Base-by-base conservation (phyloP, 345 rosid species). In the Boechera stricta region DNA sequence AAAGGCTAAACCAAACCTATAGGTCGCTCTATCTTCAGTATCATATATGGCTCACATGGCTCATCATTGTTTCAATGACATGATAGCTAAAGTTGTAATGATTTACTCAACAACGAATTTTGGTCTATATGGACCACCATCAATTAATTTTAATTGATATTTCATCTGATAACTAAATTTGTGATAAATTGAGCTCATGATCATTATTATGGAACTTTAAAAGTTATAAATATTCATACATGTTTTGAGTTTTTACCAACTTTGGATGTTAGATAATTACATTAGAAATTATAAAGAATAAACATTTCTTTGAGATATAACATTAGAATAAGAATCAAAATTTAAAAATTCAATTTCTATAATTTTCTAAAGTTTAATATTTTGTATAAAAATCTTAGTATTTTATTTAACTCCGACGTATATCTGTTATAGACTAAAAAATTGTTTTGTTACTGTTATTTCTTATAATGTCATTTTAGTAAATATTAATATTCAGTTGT, bases 21-120 rank as follows among this genome's bases (percentile, higher is more conserved):
- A 71, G 53, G 31, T 71, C 15, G 31, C 72, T 64, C 76, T 70
- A 63, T 54, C 45, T 56, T 77, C 66, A 64, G 24, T 77, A 77
- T 77, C 58, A 64, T 6, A 64, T 45, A 56, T n/a, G 26, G 64
- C 33, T 58, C 81, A 71, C 81, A 77, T 71, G 81, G 81, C 77
- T 77, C 81, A 71, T 77, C 77, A 78, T 63, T 77, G 65, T 70
- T 63, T 10, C 71, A 77, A 8, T 77, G 71, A 70, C 76, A 64
- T 72, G 68, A 72, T 72, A 72, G 11, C 63, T 72, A 78, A 66
- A 78, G 73, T 72, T 72, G 81, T 66, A 78, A 78, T 78, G 81
- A 78, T 78, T 73, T 71, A 58, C 81, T 78, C 81, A 72, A 78
- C 81, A 78, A 58, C 36, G 81, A 72, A 16, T 24, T 71, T 58